Evolutionary conservation across 495 filamentous ascomycete species (phyloP).

Genomic region (Penicillium salamii): DNA sequence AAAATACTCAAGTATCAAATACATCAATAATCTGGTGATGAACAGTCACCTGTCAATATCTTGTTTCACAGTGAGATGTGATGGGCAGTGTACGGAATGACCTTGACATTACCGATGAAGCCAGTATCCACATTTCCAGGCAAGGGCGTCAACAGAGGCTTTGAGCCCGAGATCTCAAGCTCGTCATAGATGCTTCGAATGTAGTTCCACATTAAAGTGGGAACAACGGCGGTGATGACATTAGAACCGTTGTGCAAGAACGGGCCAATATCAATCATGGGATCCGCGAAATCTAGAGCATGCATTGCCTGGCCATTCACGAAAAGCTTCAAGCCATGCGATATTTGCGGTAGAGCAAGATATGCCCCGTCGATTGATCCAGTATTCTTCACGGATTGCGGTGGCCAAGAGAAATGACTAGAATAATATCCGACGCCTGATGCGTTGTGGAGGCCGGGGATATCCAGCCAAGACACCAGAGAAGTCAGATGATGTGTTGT

Average conservation of each 20-base stretch:
- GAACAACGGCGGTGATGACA: conserved; percentile 4
- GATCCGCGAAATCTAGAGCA: conserved; percentile 16
- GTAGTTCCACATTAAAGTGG: conserved; percentile 26
- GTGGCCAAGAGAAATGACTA: conserved; percentile 31
- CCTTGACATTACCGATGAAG: conserved; percentile 8
- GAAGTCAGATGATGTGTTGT: conserved; percentile 20
- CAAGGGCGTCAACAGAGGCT: not conserved
- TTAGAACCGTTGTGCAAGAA: conserved; percentile 20
- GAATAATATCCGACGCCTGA: not conserved
- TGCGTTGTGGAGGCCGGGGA: conserved; percentile 34
- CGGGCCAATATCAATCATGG: conserved; percentile 10
- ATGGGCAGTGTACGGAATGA: not conserved
- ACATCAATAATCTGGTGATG: too few species aligned
- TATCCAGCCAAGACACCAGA: conserved; percentile 38
- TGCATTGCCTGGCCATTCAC: conserved; percentile 15
- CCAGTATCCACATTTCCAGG: conserved; percentile 6
- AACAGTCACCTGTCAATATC: not conserved
- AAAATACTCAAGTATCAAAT: too few species aligned
- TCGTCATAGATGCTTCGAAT: conserved; percentile 15
- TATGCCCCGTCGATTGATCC: conserved; percentile 14
- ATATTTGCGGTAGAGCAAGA: conserved; percentile 10
- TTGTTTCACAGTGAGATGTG: not conserved
- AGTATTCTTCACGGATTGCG: not conserved
- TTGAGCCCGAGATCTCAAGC: not conserved
- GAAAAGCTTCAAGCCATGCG: conserved; percentile 10